Percentiles rank a stretch among this genome's conserved stretches.
Evolutionary conservation across 1,284 basidiomycete genomes (phyloP).

Genomic region (Austroboletus olivaceoglutinosus): DNA sequence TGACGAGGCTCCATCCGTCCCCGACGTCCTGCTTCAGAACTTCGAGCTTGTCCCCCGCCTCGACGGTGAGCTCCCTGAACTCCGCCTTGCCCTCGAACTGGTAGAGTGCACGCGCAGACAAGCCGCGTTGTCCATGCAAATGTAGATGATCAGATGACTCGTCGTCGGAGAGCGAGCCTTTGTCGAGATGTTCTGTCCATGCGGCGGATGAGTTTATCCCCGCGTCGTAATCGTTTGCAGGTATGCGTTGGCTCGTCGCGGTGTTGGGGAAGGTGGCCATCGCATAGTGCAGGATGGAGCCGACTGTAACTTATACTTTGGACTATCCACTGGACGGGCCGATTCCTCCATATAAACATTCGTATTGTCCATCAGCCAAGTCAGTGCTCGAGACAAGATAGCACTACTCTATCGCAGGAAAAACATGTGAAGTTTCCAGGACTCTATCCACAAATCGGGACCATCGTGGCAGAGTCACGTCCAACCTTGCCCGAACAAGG

Average conservation of each 20-base stretch:
- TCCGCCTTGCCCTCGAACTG: constrained; percentile 70
- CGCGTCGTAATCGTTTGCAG: constrained; percentile 57
- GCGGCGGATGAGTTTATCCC: constrained; percentile 73
- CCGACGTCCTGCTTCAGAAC: constrained; percentile 64
- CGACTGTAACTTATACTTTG: neutral
- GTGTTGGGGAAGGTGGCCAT: constrained; percentile 36
- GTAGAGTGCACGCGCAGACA: constrained; percentile 64
- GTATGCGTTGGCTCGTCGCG: constrained; percentile 7
- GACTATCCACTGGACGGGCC: neutral
- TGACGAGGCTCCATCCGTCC: constrained; percentile 74
- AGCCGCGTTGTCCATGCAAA: constrained; percentile 40
- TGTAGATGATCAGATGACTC: constrained; percentile 37
- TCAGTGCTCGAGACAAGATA: too few relatives aligned
- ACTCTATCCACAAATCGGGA: neutral
- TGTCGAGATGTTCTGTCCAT: constrained; percentile 64
- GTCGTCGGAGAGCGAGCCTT: constrained; percentile 40
- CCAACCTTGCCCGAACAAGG: constrained; percentile 19
- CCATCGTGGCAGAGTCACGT: neutral
- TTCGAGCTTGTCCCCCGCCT: constrained; percentile 63
- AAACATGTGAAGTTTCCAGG: neutral
- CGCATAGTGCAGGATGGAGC: neutral
- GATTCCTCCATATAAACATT: constrained; percentile 1
- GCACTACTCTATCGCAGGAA: neutral
- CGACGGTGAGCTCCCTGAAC: constrained; percentile 64
- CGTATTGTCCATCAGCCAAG: neutral